Evolutionary conservation across 768 basidiomycete genomes (phyloP).

Genomic region (Epithele typhae): DNA sequence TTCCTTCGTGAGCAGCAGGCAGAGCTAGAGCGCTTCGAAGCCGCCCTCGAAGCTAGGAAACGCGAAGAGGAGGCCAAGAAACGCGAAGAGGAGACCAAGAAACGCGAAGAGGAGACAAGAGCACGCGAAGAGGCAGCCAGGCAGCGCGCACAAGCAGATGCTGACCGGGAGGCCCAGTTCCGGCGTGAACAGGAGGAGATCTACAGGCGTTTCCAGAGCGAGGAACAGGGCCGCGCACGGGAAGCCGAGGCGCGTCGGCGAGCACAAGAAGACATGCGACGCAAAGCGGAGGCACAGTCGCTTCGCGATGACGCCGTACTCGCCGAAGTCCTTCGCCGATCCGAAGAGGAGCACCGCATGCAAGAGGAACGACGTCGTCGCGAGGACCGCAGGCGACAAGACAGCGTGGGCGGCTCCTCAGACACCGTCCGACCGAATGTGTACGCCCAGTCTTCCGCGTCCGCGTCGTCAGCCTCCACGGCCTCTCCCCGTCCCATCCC

Average conservation of each 20-base stretch:
- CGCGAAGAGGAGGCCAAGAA: conserved; percentile 2
- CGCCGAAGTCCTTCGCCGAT: conserved; percentile 26
- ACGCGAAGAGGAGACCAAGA: conserved; percentile 5
- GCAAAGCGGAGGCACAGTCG: conserved; percentile 12
- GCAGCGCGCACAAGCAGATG: too few relatives aligned
- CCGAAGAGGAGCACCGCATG: conserved; percentile 32
- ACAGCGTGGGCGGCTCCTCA: conserved; percentile 19
- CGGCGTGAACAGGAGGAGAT: conserved; percentile 1
- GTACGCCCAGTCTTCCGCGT: conserved; percentile 13
- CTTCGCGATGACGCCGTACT: conserved; percentile 25
- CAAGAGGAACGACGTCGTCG: conserved; percentile 5
- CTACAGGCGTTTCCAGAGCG: conserved; percentile 1
- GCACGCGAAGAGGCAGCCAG: too few relatives aligned
- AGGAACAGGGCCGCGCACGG: background rate
- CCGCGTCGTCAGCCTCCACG: conserved; percentile 28
- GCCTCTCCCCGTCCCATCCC: conserved; percentile 25
- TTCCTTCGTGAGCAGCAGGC: conserved; percentile 4
- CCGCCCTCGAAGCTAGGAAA: background rate
- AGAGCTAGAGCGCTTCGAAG: conserved; percentile 11
- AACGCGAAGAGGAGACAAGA: conserved; percentile 2
- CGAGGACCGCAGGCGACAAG: conserved; percentile 16
- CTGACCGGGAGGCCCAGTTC: background rate
- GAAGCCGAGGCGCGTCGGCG: conserved; percentile 5
- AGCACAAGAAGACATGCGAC: conserved; percentile 7
- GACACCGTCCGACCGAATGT: conserved; percentile 12